These are phyloP conservation scores for Fusarium zealandicum DNA, from an alignment of 2,329 filamentous ascomycete species.

Conservation along the genomic window DNA sequence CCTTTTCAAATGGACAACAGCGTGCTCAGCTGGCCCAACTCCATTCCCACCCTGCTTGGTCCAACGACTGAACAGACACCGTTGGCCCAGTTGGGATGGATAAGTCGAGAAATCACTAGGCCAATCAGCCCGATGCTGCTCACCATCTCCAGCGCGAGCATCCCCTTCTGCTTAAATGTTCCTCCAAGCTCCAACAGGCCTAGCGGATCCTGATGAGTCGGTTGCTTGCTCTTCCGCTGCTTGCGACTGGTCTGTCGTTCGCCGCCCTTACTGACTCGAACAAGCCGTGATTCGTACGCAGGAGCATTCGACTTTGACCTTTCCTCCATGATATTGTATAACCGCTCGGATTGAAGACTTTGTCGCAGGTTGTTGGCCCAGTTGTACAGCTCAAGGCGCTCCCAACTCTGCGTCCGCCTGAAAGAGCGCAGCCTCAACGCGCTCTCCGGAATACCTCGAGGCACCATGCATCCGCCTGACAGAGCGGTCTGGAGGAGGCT, in stretches of 20 bases:
- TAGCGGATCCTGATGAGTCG: conserved; percentile 73
- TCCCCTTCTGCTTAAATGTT: conserved; percentile 68
- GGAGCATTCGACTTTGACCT: conserved; percentile 15
- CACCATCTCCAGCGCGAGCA: conserved; percentile 74
- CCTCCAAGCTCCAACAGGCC: conserved; percentile 76
- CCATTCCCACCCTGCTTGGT: conserved; percentile 26
- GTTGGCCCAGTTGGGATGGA: conserved; percentile 39
- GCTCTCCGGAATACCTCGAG: conserved; percentile 26
- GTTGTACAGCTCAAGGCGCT: conserved; percentile 46
- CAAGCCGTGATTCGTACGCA: conserved; percentile 30
- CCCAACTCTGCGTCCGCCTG: conserved; percentile 38
- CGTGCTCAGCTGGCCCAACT: conserved; percentile 32
- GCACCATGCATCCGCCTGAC: conserved; percentile 23
- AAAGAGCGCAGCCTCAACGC: conserved; percentile 27
- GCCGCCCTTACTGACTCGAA: conserved; percentile 13
- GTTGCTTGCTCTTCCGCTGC: conserved; percentile 12
- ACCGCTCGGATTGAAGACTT: conserved; percentile 47
- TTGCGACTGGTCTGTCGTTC: conserved; percentile 7
- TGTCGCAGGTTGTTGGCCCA: conserved; percentile 49
- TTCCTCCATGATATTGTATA: conserved; percentile 34
- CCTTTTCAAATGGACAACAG: conserved; percentile 29
- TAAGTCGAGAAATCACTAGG: conserved; percentile 71
- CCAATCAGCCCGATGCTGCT: conserved; percentile 78
- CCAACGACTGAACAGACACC: conserved; percentile 30
- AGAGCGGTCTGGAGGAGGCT: conserved; percentile 29